phyloP scores from a whole-genome alignment of 306 rosid genomes.

The Dalbergia cochinchinensis region DNA sequence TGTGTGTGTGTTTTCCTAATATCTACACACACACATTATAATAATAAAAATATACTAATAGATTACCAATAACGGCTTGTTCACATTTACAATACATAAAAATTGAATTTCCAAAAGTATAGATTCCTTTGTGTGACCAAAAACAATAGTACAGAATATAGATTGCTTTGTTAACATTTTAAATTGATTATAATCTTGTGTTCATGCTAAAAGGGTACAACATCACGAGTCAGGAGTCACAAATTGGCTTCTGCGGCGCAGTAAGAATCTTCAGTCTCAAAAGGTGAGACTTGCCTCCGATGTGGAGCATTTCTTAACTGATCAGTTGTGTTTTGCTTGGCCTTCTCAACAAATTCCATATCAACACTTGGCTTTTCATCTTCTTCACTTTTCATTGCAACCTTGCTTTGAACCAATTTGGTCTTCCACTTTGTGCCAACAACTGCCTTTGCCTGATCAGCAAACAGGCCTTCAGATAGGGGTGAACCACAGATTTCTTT shows the following conservation, averaged over 20 bases:
- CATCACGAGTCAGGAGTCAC: constrained; percentile 34
- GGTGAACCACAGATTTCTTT: constrained; percentile 76
- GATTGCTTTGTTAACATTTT: background rate
- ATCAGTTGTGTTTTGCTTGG: constrained; percentile 44
- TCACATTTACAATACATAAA: too few relatives aligned
- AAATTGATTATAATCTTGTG: constrained; percentile 15
- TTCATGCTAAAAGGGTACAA: constrained; percentile 3
- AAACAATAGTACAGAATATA: background rate
- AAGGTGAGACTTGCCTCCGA: constrained; percentile 33
- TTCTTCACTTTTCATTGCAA: constrained; percentile 37
- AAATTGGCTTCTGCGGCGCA: constrained; percentile 54
- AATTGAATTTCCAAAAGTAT: background rate
- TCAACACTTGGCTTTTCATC: constrained; percentile 35
- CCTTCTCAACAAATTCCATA: constrained; percentile 26
- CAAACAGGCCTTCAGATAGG: constrained; percentile 63
- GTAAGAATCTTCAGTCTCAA: constrained; percentile 56
- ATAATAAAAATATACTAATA: background rate
- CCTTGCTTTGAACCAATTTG: constrained; percentile 51
- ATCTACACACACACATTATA: too few relatives aligned
- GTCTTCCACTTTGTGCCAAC: constrained; percentile 65
- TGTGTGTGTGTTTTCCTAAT: background rate
- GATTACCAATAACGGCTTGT: background rate
- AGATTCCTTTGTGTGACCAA: background rate
- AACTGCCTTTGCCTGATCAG: constrained; percentile 81
- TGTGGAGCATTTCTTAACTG: constrained; percentile 43